Base-by-base conservation (phyloP, 345 rosid species). In the Ceriops decandra region DNA sequence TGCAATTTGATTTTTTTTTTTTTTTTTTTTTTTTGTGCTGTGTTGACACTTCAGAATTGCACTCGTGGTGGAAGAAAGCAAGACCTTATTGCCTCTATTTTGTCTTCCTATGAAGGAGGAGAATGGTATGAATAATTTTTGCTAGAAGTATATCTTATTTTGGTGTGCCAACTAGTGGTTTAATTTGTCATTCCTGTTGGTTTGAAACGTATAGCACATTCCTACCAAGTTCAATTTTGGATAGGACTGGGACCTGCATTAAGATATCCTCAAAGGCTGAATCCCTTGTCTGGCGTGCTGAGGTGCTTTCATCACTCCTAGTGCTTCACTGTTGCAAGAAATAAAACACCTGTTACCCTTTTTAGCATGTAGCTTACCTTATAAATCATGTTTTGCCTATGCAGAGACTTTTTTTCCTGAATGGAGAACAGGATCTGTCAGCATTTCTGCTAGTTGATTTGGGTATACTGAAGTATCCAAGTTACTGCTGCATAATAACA, bases 401-500 rank as follows among this genome's bases (percentile, higher is more conserved):
- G 85, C 93, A 93, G 98, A 85, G 97, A 69, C 92, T 89, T 73
- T 91, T 93, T 85, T 93, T 93, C 77, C 86, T 93, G 72, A 91
- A 89, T 65, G 97, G 96, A 75, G 95, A 86, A 64, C 96, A 91
- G 79, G 88, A 91, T 82, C 75, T 89, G 47, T 86, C 95, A 47
- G 78, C 90, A 28, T 93, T 93, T 83, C 80, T 93, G 76, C 79
- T 91, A 28, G 87, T 85, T 67, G 95, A 93, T 86, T 78, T 91
- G 66, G 95, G 99, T 64, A 83, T 85, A 38, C 82, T 91, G 60
- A 91, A 87, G 69, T 93, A 85, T 79, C 95, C 98, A 62, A 67
- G 79, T 68, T 93, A 91, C 82, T 74, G 77, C 52, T 89, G 95
- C 84, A 80, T 79, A 64, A 76, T 79, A 49, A 77, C 90, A 8